Evolutionary conservation across 352 stramenopile genomes (phyloP).

Genomic region (Phytophthora constricta): DNA sequence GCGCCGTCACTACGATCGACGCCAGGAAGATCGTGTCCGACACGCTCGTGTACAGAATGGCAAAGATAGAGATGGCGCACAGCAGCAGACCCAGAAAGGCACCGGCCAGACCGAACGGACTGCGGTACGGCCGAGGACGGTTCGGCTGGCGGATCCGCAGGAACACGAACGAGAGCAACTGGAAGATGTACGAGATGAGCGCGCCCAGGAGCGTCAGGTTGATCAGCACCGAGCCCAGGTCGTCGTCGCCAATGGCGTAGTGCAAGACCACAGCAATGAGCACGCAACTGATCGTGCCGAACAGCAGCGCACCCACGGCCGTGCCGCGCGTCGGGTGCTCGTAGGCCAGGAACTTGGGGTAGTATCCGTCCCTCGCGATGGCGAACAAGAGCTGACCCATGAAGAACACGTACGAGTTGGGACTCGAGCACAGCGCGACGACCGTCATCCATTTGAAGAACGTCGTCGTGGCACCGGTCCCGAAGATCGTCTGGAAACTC

Average conservation of each 20-base stretch:
- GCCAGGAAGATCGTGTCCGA: slow-evolving; percentile 55
- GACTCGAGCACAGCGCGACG: slow-evolving; percentile 56
- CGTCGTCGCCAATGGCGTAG: slow-evolving; percentile 59
- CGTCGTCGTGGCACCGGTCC: slow-evolving; percentile 55
- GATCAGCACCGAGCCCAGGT: slow-evolving; percentile 65
- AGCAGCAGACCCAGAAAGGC: slow-evolving; percentile 50
- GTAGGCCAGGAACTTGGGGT: slow-evolving; percentile 51
- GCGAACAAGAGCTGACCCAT: slow-evolving; percentile 67
- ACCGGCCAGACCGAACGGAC: slow-evolving; percentile 52
- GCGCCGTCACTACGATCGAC: slow-evolving; percentile 49
- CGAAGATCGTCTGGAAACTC: slow-evolving; percentile 47
- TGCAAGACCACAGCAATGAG: slow-evolving; percentile 53
- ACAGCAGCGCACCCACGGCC: slow-evolving; percentile 50
- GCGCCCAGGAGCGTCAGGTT: slow-evolving; percentile 43
- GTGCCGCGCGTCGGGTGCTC: slow-evolving; percentile 41
- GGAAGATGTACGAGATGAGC: slow-evolving; percentile 70
- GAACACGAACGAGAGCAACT: slow-evolving; percentile 66
- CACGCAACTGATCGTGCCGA: slow-evolving; percentile 46
- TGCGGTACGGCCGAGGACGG: slow-evolving; percentile 53
- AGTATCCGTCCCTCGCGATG: slow-evolving; percentile 65
- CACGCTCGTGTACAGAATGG: slow-evolving; percentile 68
- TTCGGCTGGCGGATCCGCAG: slow-evolving; percentile 58
- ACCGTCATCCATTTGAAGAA: slow-evolving; percentile 71
- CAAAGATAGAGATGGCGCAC: slow-evolving; percentile 47
- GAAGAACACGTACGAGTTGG: slow-evolving; percentile 78